These are phyloP conservation scores for Scytalidium sp. DNA, from an alignment of 2,329 filamentous ascomycete genomes.

Conservation along the genomic window DNA sequence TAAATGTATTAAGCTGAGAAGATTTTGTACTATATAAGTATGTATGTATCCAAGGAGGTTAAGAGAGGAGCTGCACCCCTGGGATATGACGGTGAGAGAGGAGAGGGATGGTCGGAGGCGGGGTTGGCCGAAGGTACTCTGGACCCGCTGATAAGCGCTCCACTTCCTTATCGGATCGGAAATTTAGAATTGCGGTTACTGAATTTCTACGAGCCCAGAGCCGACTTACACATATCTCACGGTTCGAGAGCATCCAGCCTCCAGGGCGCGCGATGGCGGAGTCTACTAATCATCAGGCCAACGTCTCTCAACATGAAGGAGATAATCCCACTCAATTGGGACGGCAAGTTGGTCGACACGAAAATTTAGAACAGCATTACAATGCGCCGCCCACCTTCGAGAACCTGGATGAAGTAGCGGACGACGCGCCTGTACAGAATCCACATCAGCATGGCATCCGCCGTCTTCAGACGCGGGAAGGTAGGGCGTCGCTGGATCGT, in stretches of 20 bases:
- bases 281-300: neutral
- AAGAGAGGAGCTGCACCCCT: neutral
- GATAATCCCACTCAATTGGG: neutral
- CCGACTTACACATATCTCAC: neutral
- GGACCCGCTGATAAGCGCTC: neutral
- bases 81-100: neutral
- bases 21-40: constrained; percentile 6
- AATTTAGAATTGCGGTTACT: neutral
- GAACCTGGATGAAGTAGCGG: constrained; percentile 38
- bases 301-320: neutral
- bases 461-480: constrained; percentile 34
- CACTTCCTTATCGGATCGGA: neutral
- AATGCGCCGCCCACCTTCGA: constrained; percentile 34
- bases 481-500: constrained; percentile 27
- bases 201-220: neutral
- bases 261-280: neutral
- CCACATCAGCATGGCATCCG: constrained; percentile 31
- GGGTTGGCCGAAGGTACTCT: neutral
- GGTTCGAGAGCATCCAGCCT: neutral
- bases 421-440: constrained; percentile 40
- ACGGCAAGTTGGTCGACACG: neutral
- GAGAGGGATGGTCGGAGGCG: neutral
- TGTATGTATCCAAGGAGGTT: no score
- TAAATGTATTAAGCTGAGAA: no score
- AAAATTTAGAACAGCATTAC: constrained; percentile 21